Evolutionary conservation across 2,329 filamentous ascomycete genomes (phyloP).

Genomic region (Aotearoamyces nothofagi): DNA sequence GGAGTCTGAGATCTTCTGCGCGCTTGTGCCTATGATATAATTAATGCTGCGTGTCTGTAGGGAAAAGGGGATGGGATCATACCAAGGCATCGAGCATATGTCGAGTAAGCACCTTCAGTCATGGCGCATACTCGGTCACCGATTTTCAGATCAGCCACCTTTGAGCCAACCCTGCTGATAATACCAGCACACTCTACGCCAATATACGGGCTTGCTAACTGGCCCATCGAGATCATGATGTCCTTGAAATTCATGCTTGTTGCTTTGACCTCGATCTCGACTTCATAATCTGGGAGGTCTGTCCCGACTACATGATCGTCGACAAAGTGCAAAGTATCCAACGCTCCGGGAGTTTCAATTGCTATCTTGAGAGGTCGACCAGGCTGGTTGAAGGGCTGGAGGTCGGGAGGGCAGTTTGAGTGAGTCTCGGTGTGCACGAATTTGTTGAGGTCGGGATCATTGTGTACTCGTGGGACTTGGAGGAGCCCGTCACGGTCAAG

Average conservation of each 20-base stretch:
- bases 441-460: conserved; percentile 10
- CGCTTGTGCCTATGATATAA: too few relatives aligned
- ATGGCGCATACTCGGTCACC: conserved; percentile 22
- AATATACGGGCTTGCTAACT: conserved; percentile 16
- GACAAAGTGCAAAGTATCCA: conserved; percentile 14
- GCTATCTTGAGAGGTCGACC: conserved; percentile 11
- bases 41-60: too few relatives aligned
- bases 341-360: conserved; percentile 11
- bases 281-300: conserved; percentile 8
- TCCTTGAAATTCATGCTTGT: conserved; percentile 22
- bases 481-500: background rate
- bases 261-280: conserved; percentile 18
- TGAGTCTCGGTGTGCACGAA: conserved; percentile 28
- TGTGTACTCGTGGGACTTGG: background rate
- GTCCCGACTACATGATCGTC: conserved; percentile 12
- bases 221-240: conserved; percentile 21
- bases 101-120: conserved; percentile 17
- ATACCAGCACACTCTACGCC: conserved; percentile 21
- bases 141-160: conserved; percentile 13
- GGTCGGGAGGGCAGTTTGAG: conserved; percentile 21
- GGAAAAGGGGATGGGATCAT: too few relatives aligned
- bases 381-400: conserved; percentile 23
- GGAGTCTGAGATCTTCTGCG: conserved; percentile 10
- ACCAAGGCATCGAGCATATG: conserved; percentile 15
- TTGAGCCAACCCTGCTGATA: conserved; percentile 17